These are phyloP conservation scores for Colletotrichum sidae DNA, from an alignment of 2,329 filamentous ascomycete genomes.

Conservation along the genomic window DNA sequence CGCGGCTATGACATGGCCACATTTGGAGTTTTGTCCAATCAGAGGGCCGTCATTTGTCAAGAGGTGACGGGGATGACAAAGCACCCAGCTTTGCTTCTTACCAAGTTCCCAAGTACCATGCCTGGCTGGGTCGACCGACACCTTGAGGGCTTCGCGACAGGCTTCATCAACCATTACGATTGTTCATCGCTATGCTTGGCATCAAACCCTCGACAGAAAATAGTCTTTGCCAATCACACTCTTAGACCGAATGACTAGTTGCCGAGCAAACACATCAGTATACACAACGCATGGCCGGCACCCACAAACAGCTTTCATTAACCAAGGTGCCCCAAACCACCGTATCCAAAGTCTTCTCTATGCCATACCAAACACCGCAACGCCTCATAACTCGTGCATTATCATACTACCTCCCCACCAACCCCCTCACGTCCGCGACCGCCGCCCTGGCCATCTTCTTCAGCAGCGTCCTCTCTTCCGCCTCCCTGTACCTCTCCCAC, in stretches of 20 bases:
- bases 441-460: constrained; percentile 88
- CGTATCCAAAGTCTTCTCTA: constrained; percentile 3
- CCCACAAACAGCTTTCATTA: not conserved
- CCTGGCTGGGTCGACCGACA: too few species aligned
- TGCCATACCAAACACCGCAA: constrained; percentile 9
- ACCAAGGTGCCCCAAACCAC: too few species aligned
- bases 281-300: not conserved
- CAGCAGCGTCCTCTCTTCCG: constrained; percentile 83
- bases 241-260: too few species aligned
- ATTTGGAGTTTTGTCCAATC: constrained; percentile 22
- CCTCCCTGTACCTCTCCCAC: constrained; percentile 89
- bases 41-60: constrained; percentile 30
- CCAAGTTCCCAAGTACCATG: too few species aligned
- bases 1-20: constrained; percentile 37
- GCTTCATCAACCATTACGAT: too few species aligned
- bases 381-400: not conserved
- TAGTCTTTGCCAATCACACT: too few species aligned
- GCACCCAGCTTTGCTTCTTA: too few species aligned
- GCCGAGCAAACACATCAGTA: not conserved
- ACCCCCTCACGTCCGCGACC: constrained; percentile 70
- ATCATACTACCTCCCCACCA: constrained; percentile 55
- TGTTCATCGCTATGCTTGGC: too few species aligned
- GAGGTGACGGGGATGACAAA: not conserved
- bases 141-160: too few species aligned
- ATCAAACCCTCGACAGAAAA: too few species aligned